Base-by-base conservation (phyloP, 2,329 filamentous ascomycete genomes). In the Paracoccidioides lutzii region DNA sequence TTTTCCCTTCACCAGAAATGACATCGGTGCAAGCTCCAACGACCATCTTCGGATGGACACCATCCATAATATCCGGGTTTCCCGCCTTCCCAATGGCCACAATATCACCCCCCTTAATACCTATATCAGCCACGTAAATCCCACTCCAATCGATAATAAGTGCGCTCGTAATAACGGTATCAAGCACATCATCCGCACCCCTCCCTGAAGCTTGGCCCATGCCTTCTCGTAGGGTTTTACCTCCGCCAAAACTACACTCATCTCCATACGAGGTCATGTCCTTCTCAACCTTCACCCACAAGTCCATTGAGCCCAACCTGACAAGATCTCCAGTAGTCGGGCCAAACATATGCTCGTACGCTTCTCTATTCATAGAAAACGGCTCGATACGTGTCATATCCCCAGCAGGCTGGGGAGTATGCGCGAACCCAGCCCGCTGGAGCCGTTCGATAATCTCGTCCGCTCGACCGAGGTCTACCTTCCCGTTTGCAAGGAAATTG, bases 71-170 rank as follows among this genome's bases (percentile, higher is more conserved):
- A 71, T 97, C 91, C n/a, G 91, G 91, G 65, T 96, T 97, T 22
- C 91, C 91, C 14, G 91, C 89, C 72, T 97, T 96, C 58, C 91
- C 91, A 62, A 97, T 91, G 0, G 83, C 91, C 33, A 85, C 84
- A 64, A 97, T 96, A 42, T 86, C 68, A 2, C 91, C 90, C 62
- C 90, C 73, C 70, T 94, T 95, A 69, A 97, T 84, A 33, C 91
- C 91, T 67, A 97, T 95, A 69, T 97, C 91, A 5, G 90, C 91
- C 74, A 97, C 97, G 77, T 88, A 94, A 66, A 97, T 95, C 50
- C 91, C 91, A 0, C 81, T 85, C 80, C 86, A 94, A 73, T 97
- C 91, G 22, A 97, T 79, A 41, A 97, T 85, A 60, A 97, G 74
- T 4, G 90, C 91, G 65, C 96, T 97, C 1, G 84, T 88, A 58